Percentiles rank a stretch among this genome's conserved stretches.
These are phyloP conservation scores for Pseudomicrostroma phylloplanum DNA, from an alignment of 1,284 basidiomycete species.

Conservation along the genomic window DNA sequence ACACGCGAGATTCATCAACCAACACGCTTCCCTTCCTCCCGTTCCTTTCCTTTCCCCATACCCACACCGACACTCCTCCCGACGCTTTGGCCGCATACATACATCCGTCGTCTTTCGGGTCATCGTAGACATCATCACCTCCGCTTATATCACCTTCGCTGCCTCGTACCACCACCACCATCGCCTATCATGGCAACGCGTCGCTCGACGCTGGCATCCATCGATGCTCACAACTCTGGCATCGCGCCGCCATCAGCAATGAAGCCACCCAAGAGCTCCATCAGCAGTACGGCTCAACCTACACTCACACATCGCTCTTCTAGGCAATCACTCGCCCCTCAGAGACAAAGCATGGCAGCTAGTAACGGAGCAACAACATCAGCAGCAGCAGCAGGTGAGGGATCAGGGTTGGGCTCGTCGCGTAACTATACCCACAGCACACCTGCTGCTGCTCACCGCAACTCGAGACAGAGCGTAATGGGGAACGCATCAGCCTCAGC, in stretches of 20 bases:
- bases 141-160: too few species aligned
- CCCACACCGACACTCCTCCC: too few species aligned
- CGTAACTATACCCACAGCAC: background rate
- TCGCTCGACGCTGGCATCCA: conserved; percentile 4
- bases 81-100: too few species aligned
- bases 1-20: too few species aligned
- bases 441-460: background rate
- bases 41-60: too few species aligned
- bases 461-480: background rate
- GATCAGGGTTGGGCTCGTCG: background rate
- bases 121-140: too few species aligned
- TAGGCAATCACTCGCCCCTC: background rate
- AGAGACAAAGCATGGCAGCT: conserved; percentile 2
- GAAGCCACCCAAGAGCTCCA: conserved; percentile 4
- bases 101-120: too few species aligned
- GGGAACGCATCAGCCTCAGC: background rate
- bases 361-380: background rate
- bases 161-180: too few species aligned
- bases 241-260: conserved; percentile 3
- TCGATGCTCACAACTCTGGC: conserved; percentile 2
- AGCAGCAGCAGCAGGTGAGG: background rate
- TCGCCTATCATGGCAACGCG: background rate
- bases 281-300: background rate
- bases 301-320: background rate
- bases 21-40: too few species aligned